phyloP scores from a whole-genome alignment of 2,329 filamentous ascomycete species.

The Colletotrichum musicola region DNA sequence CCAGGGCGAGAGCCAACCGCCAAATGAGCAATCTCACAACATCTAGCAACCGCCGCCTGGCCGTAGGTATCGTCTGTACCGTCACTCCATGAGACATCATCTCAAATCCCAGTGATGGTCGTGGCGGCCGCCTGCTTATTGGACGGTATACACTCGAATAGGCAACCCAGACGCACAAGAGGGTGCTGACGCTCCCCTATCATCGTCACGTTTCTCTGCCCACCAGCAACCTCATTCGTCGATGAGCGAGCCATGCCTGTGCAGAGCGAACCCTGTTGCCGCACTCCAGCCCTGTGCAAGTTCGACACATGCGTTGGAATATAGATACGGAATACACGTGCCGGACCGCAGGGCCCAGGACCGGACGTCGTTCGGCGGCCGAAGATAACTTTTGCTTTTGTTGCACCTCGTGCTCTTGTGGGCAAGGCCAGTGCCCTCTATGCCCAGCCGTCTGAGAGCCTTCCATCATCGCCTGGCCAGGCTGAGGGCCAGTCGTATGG shows the following conservation, averaged over 20 bases:
- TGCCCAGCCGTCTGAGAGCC: background rate
- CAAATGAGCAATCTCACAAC: conserved; percentile 26
- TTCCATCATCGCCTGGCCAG: background rate
- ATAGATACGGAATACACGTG: background rate
- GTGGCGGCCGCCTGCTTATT: background rate
- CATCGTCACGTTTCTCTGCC: background rate
- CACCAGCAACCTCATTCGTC: conserved; percentile 15
- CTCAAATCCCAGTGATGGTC: too few species aligned
- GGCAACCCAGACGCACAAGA: conserved; percentile 7
- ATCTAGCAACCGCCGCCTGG: background rate
- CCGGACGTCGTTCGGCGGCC: background rate
- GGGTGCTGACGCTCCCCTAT: conserved; percentile 27
- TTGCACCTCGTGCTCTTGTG: background rate
- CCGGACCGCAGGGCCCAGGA: background rate
- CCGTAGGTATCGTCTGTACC: too few species aligned
- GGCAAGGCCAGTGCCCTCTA: background rate
- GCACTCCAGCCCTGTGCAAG: conserved; percentile 4
- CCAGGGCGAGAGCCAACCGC: conserved; percentile 23
- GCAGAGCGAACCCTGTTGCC: background rate
- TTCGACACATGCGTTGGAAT: conserved; percentile 22
- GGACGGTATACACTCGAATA: conserved; percentile 1
- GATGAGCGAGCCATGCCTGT: conserved; percentile 7
- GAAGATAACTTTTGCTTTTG: background rate
- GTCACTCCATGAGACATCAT: too few species aligned
- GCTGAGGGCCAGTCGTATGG: background rate